These are phyloP conservation scores for Umbelopsis vinacea DNA, from an alignment of 192 early-diverging fungal genomes.

Conservation along the genomic window DNA sequence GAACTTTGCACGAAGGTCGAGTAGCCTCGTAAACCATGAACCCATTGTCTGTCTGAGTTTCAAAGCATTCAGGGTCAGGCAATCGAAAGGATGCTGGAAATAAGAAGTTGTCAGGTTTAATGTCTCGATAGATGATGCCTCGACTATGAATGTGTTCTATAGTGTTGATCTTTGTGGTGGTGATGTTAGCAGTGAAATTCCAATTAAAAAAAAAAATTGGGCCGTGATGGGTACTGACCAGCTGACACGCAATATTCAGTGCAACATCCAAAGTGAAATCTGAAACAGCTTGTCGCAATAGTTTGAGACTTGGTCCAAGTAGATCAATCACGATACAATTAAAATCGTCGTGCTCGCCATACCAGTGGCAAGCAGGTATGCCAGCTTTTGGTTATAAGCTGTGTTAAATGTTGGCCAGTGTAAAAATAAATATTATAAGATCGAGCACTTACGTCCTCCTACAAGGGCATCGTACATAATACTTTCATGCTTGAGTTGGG, in stretches of 20 bases:
- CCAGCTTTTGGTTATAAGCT: constrained; percentile 34
- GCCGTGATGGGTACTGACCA: constrained; percentile 40
- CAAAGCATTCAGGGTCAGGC: constrained; percentile 26
- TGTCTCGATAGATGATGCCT: constrained; percentile 69
- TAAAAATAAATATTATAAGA: no score
- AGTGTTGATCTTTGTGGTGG: constrained; percentile 29
- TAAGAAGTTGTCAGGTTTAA: constrained; percentile 83
- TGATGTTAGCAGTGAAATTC: neutral
- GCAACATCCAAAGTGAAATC: constrained; percentile 48
- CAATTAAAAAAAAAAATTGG: neutral
- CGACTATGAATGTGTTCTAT: constrained; percentile 43
- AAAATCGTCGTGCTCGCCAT: constrained; percentile 52
- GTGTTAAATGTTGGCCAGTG: neutral
- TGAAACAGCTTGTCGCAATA: constrained; percentile 45
- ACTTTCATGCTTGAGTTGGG: constrained; percentile 55
- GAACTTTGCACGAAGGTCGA: constrained; percentile 24
- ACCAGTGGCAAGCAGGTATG: constrained; percentile 58
- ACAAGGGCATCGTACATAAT: constrained; percentile 48
- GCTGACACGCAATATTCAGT: constrained; percentile 56
- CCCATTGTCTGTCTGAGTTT: constrained; percentile 23
- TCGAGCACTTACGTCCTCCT: constrained; percentile 47
- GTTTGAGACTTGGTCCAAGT: constrained; percentile 60
- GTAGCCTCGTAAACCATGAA: constrained; percentile 15
- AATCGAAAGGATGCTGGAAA: constrained; percentile 40
- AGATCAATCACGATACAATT: constrained; percentile 59